A percentile compares a stretch with the other conserved stretches of the same genome.
Conservation (phyloP, 1,139 yeast species). For the Geotrichum europaeum region DNA sequence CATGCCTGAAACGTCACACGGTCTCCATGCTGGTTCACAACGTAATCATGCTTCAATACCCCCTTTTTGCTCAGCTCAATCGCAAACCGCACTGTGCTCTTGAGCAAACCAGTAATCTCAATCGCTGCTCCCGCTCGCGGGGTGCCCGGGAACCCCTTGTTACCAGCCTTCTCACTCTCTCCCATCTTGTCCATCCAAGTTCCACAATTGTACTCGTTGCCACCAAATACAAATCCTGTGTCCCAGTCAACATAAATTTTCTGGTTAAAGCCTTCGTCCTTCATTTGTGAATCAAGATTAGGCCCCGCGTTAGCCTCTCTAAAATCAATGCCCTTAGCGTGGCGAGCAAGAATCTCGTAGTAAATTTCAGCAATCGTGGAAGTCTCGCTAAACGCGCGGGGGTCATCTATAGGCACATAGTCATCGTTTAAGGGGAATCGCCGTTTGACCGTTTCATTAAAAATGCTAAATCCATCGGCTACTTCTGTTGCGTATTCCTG, state of each 20-base stretch:
- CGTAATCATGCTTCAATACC: constrained; percentile 42
- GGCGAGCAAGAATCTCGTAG: constrained; percentile 75
- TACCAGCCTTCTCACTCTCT: constrained; percentile 76
- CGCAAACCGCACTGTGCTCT: constrained; percentile 78
- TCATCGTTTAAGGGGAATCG: constrained; percentile 89
- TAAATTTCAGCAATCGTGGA: constrained; percentile 68
- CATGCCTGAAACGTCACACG: constrained; percentile 54
- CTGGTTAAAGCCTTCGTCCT: constrained; percentile 85
- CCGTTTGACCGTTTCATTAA: constrained; percentile 67
- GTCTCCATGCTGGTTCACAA: constrained; percentile 50
- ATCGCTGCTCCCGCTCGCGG: constrained; percentile 97
- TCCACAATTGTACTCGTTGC: constrained; percentile 89
- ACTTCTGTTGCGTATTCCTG: constrained; percentile 70
- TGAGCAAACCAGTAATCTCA: constrained; percentile 83
- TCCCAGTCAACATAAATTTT: constrained; percentile 77
- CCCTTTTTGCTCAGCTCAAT: constrained; percentile 51
- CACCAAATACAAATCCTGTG: constrained; percentile 85
- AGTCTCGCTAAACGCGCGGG: constrained; percentile 67
- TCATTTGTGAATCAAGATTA: constrained; percentile 84
- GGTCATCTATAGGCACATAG: constrained; percentile 62
- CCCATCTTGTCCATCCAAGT: constrained; percentile 99
- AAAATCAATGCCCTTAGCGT: constrained; percentile 79
- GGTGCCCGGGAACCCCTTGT: constrained; percentile 89
- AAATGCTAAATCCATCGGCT: constrained; percentile 62
- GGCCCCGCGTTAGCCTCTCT: constrained; percentile 96